phyloP scores from a whole-genome alignment of 257 asterid species.

The Fraxinus excelsior region DNA sequence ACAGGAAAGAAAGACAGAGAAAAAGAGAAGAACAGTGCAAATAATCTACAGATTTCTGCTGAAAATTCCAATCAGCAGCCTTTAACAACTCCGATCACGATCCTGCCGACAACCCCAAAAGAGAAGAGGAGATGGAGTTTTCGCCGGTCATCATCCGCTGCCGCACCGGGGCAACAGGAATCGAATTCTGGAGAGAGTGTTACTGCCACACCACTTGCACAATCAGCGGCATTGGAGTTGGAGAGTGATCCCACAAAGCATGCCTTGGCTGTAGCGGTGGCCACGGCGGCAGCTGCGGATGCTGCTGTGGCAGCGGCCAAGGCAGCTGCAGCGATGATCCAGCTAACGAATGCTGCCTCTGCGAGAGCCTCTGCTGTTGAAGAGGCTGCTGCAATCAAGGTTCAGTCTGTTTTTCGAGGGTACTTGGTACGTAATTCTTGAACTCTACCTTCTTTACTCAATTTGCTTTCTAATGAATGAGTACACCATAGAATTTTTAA shows the following conservation, averaged over 20 bases:
- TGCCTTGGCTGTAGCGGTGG: slow-evolving; percentile 61
- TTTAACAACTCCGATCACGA: slow-evolving; percentile 53
- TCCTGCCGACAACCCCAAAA: slow-evolving; percentile 61
- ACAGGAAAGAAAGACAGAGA: slow-evolving; percentile 67
- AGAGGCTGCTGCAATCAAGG: slow-evolving; percentile 68
- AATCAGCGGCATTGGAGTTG: slow-evolving; percentile 12
- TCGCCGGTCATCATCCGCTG: slow-evolving; percentile 75
- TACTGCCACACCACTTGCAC: neutral
- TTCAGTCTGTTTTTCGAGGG: slow-evolving; percentile 75
- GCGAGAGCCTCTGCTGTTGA: slow-evolving; percentile 33
- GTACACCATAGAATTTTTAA: neutral
- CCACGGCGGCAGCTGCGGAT: slow-evolving; percentile 72
- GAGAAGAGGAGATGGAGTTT: slow-evolving; percentile 96
- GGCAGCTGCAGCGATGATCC: slow-evolving; percentile 75
- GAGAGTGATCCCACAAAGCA: slow-evolving; percentile 54
- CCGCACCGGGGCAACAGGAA: slow-evolving; percentile 51
- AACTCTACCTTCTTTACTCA: neutral
- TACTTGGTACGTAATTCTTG: slow-evolving; percentile 56
- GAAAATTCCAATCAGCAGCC: slow-evolving; percentile 26
- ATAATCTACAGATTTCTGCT: slow-evolving; percentile 12
- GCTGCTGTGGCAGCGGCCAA: slow-evolving; percentile 72
- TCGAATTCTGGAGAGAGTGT: slow-evolving; percentile 24
- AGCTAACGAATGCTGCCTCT: slow-evolving; percentile 44
- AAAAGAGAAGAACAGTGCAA: slow-evolving; percentile 31
- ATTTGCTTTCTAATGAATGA: neutral